A percentile compares a stretch with the other conserved stretches of the same genome.
phyloP scores from a whole-genome alignment of 176 grass and related monocot genomes.

The Oryza rufipogon region DNA sequence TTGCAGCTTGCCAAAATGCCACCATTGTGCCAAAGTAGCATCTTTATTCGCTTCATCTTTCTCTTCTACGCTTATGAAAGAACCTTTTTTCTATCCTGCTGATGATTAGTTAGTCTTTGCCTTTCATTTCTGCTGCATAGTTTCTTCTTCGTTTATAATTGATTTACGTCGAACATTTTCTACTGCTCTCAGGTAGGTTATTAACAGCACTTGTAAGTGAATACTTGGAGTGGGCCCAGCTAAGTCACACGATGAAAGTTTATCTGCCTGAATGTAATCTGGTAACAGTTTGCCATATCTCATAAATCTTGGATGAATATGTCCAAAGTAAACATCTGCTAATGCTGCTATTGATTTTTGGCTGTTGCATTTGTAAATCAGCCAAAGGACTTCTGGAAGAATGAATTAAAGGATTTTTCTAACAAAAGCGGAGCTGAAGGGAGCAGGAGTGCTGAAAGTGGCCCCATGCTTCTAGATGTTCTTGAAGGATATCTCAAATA shows the following conservation, averaged over 20 bases:
- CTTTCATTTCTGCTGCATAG: constrained; percentile 8
- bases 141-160: constrained; percentile 14
- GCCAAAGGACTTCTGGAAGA: constrained; percentile 96
- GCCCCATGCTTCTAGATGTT: constrained; percentile 87
- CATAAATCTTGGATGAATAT: not conserved
- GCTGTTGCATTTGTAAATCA: constrained; percentile 34
- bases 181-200: constrained; percentile 75
- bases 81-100: not conserved
- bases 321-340: constrained; percentile 4
- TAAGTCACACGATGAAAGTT: constrained; percentile 92
- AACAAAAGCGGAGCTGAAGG: constrained; percentile 67
- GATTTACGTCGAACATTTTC: constrained; percentile 21
- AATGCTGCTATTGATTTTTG: constrained; percentile 19
- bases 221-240: constrained; percentile 95
- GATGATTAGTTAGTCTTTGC: not conserved
- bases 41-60: not conserved
- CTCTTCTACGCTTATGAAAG: constrained; percentile 4
- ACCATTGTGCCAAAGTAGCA: not conserved
- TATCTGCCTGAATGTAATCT: constrained; percentile 94
- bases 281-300: constrained; percentile 56
- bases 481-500: constrained; percentile 97
- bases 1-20: not conserved
- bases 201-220: constrained; percentile 80
- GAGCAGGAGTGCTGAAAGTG: constrained; percentile 74
- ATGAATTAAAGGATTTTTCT: constrained; percentile 76